These are phyloP conservation scores for Emericellopsis terricola DNA, from an alignment of 495 filamentous ascomycete genomes.

Conservation along the genomic window DNA sequence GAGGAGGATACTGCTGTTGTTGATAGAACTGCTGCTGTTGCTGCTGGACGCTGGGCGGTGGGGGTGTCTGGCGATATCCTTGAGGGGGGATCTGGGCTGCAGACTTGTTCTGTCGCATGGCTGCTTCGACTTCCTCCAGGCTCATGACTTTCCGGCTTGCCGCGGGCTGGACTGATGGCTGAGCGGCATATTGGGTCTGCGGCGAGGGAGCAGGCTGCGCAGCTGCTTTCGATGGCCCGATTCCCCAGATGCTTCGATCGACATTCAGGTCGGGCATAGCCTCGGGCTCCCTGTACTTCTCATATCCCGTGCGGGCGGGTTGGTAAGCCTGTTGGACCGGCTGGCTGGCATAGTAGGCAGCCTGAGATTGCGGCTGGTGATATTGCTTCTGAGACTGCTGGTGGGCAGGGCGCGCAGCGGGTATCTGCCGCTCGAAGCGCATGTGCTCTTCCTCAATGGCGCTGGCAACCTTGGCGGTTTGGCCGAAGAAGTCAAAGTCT, in stretches of 20 bases:
- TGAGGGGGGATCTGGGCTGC: conserved; percentile 12
- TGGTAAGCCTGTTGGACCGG: conserved; percentile 21
- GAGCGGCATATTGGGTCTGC: conserved; percentile 10
- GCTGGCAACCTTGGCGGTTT: conserved; percentile 68
- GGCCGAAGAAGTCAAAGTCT: conserved; percentile 95
- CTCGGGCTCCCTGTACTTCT: conserved; percentile 62
- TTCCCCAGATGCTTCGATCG: conserved; percentile 84
- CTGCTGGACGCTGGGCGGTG: conserved; percentile 10
- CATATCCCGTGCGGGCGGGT: conserved; percentile 62
- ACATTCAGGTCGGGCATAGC: conserved; percentile 69
- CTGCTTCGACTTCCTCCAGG: conserved; percentile 90
- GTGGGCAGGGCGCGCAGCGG: conserved; percentile 19
- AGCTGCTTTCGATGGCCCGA: conserved; percentile 40
- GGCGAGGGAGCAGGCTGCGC: conserved; percentile 9
- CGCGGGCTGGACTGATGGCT: conserved; percentile 9
- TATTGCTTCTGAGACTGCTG: conserved; percentile 5
- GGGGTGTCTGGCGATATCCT: conserved; percentile 8
- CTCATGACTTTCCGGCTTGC: conserved; percentile 76
- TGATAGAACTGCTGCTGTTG: conserved; percentile 13
- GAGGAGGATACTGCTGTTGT: too few relatives aligned
- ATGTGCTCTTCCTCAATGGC: conserved; percentile 80
- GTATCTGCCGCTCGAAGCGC: conserved; percentile 52
- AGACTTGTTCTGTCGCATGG: conserved; percentile 53
- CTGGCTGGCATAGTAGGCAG: conserved; percentile 23
- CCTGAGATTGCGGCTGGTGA: not conserved